Conservation (phyloP, 1,139 yeast genomes). For the Geotrichum europaeum region DNA sequence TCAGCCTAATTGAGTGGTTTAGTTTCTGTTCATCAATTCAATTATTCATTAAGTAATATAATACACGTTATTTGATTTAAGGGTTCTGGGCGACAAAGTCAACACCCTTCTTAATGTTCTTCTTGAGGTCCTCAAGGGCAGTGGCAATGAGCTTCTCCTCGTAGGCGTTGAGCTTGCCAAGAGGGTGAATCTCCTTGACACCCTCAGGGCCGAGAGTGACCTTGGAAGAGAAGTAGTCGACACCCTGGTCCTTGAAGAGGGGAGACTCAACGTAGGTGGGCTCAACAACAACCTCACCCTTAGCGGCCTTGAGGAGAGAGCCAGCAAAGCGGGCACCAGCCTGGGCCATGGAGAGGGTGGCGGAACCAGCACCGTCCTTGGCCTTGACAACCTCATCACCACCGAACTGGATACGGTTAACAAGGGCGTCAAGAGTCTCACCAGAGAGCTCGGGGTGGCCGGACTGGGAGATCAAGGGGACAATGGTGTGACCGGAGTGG, state of each 20-base stretch:
- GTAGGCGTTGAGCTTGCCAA: constrained; percentile 77
- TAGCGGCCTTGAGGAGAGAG: constrained; percentile 50
- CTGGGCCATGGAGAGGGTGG: constrained; percentile 86
- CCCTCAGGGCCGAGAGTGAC: constrained; percentile 88
- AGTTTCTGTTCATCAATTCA: neutral
- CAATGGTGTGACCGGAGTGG: constrained; percentile 93
- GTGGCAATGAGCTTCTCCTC: constrained; percentile 59
- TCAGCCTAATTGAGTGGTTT: neutral
- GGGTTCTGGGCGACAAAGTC: constrained; percentile 45
- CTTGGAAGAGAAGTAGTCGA: constrained; percentile 89
- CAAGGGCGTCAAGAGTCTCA: constrained; percentile 54
- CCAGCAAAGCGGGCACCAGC: constrained; percentile 74
- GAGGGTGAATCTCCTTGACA: constrained; percentile 68
- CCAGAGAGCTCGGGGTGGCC: constrained; percentile 39
- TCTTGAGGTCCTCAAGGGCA: constrained; percentile 41
- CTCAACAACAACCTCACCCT: constrained; percentile 48
- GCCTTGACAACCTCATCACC: constrained; percentile 97
- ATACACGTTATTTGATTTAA: constrained; percentile 21
- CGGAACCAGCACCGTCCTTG: constrained; percentile 91
- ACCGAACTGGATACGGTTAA: constrained; percentile 90
- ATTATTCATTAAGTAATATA: neutral
- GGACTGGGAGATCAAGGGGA: constrained; percentile 68
- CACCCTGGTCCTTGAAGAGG: constrained; percentile 73
- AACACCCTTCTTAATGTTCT: constrained; percentile 69
- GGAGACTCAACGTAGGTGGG: constrained; percentile 66